Evolutionary conservation across 2,329 filamentous ascomycete species (phyloP).

Genomic region (Colletotrichum spaethianum): DNA sequence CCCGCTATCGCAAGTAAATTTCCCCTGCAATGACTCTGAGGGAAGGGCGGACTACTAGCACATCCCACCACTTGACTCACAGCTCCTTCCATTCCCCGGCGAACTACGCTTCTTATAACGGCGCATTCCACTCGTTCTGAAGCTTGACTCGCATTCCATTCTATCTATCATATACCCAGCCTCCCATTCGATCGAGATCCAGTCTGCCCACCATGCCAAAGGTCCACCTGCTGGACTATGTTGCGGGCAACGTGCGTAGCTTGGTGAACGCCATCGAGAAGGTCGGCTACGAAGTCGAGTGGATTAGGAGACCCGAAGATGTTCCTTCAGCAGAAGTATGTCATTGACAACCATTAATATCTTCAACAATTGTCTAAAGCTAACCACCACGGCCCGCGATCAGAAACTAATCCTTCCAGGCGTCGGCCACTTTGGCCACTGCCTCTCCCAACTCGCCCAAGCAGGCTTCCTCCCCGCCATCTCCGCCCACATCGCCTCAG

Average conservation of each 20-base stretch:
- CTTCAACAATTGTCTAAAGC: not conserved
- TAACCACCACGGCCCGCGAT: conserved; percentile 2
- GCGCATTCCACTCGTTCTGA: conserved; percentile 23
- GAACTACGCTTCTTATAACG: conserved; percentile 2
- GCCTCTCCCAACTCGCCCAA: conserved; percentile 84
- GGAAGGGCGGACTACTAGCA: conserved; percentile 1
- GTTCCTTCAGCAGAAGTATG: conserved; percentile 86
- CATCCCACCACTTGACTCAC: conserved; percentile 32
- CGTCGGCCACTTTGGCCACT: conserved; percentile 98
- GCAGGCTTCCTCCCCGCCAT: conserved; percentile 90
- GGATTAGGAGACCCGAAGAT: conserved; percentile 89
- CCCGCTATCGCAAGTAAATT: conserved; percentile 46
- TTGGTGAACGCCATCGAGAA: conserved; percentile 98
- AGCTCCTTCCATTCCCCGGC: not conserved
- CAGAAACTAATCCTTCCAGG: conserved; percentile 96
- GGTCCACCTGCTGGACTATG: conserved; percentile 87
- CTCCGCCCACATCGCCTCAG: conserved; percentile 83
- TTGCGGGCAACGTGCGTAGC: conserved; percentile 95
- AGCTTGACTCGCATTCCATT: not conserved
- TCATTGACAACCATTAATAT: conserved; percentile 5
- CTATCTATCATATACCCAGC: not conserved
- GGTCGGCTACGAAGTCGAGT: conserved; percentile 92
- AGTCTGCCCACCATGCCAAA: conserved; percentile 73
- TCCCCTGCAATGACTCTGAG: conserved; percentile 32
- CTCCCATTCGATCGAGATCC: not conserved